These are phyloP conservation scores for Microsporum canis DNA, from an alignment of 2,329 filamentous ascomycete species.

Conservation along the genomic window DNA sequence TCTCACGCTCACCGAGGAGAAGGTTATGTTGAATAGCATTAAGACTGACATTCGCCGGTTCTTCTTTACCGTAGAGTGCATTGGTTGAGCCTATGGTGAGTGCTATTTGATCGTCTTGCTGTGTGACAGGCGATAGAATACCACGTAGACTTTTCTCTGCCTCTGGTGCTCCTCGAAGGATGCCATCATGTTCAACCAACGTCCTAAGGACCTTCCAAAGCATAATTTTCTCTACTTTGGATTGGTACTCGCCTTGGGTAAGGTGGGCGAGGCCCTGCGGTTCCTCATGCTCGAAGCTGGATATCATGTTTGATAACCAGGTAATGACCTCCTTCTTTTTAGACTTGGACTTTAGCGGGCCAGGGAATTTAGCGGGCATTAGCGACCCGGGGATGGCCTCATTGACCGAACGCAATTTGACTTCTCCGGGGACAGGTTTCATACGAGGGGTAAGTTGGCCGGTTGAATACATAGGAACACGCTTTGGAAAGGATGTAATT, in stretches of 20 bases:
- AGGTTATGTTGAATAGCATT: slow-evolving; percentile 34
- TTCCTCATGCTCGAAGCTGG: slow-evolving; percentile 51
- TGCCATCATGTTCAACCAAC: slow-evolving; percentile 77
- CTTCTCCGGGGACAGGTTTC: slow-evolving; percentile 68
- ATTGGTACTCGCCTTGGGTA: slow-evolving; percentile 46
- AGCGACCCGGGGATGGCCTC: slow-evolving; percentile 61
- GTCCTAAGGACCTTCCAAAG: slow-evolving; percentile 78
- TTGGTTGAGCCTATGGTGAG: neutral
- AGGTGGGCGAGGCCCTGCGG: slow-evolving; percentile 39
- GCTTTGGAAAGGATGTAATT: slow-evolving; percentile 76
- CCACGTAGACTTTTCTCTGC: slow-evolving; percentile 65
- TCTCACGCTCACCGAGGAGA: slow-evolving; percentile 71
- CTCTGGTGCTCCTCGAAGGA: slow-evolving; percentile 58
- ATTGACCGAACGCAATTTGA: slow-evolving; percentile 65
- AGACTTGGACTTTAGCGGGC: slow-evolving; percentile 73
- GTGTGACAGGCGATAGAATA: slow-evolving; percentile 54
- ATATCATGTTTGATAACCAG: slow-evolving; percentile 72
- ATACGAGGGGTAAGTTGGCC: slow-evolving; percentile 64
- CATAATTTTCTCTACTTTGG: slow-evolving; percentile 61
- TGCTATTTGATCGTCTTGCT: slow-evolving; percentile 20
- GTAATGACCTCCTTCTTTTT: slow-evolving; percentile 88
- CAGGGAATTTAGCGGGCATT: slow-evolving; percentile 69
- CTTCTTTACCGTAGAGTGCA: slow-evolving; percentile 5
- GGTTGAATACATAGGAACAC: slow-evolving; percentile 73
- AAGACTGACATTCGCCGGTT: slow-evolving; percentile 8